Evolutionary conservation across 345 rosid genomes (phyloP).

Genomic region (Lepidium aucheri): DNA sequence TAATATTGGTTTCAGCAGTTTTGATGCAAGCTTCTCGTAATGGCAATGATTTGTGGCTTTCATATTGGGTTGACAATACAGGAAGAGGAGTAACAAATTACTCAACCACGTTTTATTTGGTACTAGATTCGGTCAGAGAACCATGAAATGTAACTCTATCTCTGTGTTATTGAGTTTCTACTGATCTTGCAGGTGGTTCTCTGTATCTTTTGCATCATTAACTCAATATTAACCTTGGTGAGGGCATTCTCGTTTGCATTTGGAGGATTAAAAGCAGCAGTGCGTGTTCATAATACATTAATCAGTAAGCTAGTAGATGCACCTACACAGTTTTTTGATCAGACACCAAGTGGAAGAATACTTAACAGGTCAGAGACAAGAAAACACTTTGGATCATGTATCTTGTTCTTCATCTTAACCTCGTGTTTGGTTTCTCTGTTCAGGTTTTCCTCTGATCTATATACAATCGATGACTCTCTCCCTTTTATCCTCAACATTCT

Average conservation of each 20-base stretch:
- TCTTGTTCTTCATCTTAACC: slow-evolving; percentile 6
- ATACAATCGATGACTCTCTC: slow-evolving; percentile 92
- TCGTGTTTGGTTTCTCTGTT: slow-evolving; percentile 3
- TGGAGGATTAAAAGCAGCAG: slow-evolving; percentile 77
- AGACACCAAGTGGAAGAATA: slow-evolving; percentile 93
- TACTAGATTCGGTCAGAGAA: slow-evolving; percentile 9
- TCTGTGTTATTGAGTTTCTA: not conserved
- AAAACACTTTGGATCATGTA: not conserved
- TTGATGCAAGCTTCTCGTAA: slow-evolving; percentile 94
- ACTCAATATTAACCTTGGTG: slow-evolving; percentile 65
- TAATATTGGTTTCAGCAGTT: slow-evolving; percentile 64
- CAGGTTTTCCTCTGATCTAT: slow-evolving; percentile 90
- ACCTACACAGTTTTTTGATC: slow-evolving; percentile 80
- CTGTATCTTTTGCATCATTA: slow-evolving; percentile 62
- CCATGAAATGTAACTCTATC: not conserved
- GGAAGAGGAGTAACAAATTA: slow-evolving; percentile 35
- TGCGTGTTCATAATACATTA: slow-evolving; percentile 54
- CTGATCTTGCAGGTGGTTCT: slow-evolving; percentile 52
- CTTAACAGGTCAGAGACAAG: slow-evolving; percentile 65
- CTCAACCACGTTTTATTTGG: slow-evolving; percentile 82
- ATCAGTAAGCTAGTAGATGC: slow-evolving; percentile 67
- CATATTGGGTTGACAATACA: slow-evolving; percentile 81
- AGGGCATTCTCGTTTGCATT: slow-evolving; percentile 95
- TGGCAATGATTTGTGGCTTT: slow-evolving; percentile 90
- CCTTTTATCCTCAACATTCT: slow-evolving; percentile 94